phyloP scores from a whole-genome alignment of 2,329 filamentous ascomycete species.

The Chrysosporium keratinophilum region DNA sequence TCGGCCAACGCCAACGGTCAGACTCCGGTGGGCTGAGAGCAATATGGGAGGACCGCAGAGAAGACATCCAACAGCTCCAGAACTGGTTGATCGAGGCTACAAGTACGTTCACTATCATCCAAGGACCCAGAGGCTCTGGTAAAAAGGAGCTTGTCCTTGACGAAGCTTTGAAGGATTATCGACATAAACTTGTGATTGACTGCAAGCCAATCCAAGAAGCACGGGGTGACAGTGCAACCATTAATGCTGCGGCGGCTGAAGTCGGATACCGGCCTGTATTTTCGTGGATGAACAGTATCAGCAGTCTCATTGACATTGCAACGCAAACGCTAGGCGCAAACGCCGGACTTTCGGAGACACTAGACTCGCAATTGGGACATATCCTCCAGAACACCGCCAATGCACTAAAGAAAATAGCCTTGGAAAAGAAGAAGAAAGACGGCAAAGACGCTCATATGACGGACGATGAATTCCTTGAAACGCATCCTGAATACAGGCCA shows the following conservation, averaged over 20 bases:
- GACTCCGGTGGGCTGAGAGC: slow-evolving; percentile 63
- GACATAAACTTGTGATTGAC: slow-evolving; percentile 74
- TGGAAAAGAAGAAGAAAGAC: slow-evolving; percentile 57
- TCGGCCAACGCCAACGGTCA: slow-evolving; percentile 36
- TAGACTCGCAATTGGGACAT: slow-evolving; percentile 80
- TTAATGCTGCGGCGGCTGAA: slow-evolving; percentile 65
- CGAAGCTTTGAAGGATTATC: slow-evolving; percentile 64
- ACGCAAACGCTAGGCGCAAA: slow-evolving; percentile 92
- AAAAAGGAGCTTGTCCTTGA: slow-evolving; percentile 82
- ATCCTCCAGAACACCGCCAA: slow-evolving; percentile 75
- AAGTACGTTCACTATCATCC: slow-evolving; percentile 87
- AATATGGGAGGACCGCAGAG: slow-evolving; percentile 78
- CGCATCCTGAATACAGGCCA: slow-evolving; percentile 70
- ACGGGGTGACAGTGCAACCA: slow-evolving; percentile 74
- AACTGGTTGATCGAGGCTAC: slow-evolving; percentile 79
- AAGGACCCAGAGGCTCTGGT: slow-evolving; percentile 82
- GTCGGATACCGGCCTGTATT: slow-evolving; percentile 92
- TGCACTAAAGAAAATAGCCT: slow-evolving; percentile 66
- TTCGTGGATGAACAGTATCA: slow-evolving; percentile 91
- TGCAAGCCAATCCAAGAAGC: slow-evolving; percentile 91
- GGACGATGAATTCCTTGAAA: slow-evolving; percentile 81
- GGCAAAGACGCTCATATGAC: slow-evolving; percentile 63
- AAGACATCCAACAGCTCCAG: slow-evolving; percentile 69
- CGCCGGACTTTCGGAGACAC: slow-evolving; percentile 83
- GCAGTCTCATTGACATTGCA: slow-evolving; percentile 81